These are phyloP conservation scores for Apocynum venetum DNA, from an alignment of 257 asterid species.

Conservation along the genomic window DNA sequence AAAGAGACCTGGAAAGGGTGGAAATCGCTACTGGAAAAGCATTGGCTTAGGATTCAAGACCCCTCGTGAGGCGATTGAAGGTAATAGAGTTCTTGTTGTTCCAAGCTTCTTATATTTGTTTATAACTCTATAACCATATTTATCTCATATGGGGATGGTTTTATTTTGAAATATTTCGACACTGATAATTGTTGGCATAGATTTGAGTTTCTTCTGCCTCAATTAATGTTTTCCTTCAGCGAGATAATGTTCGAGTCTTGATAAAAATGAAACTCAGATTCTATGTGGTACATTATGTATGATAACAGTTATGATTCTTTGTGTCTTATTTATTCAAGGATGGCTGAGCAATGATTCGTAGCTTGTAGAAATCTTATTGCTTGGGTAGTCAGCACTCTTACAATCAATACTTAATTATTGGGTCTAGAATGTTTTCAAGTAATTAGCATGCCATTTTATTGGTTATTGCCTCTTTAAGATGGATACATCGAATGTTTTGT, in stretches of 20 bases:
- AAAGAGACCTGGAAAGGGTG: conserved; percentile 61
- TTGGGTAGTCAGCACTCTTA: neutral
- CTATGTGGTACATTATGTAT: neutral
- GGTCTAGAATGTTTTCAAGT: neutral
- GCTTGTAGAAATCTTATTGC: neutral
- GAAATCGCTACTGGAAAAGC: conserved; percentile 55
- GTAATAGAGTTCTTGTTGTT: conserved; percentile 14
- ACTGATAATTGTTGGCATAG: neutral
- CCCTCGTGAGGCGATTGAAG: conserved; percentile 67
- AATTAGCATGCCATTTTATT: neutral
- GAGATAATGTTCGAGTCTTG: neutral
- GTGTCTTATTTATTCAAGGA: neutral
- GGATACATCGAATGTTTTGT: neutral
- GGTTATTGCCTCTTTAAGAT: neutral
- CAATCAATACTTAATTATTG: neutral
- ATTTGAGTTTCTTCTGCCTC: neutral
- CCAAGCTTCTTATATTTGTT: neutral
- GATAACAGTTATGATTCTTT: neutral
- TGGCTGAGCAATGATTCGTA: neutral
- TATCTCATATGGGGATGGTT: neutral
- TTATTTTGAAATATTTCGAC: neutral
- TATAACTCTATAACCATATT: neutral
- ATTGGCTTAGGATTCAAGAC: conserved; percentile 58
- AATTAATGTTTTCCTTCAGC: neutral
- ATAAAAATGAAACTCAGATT: neutral